Evolutionary conservation across 2,329 filamentous ascomycete genomes (phyloP).

Genomic region (Leptoxyphium fumago): DNA sequence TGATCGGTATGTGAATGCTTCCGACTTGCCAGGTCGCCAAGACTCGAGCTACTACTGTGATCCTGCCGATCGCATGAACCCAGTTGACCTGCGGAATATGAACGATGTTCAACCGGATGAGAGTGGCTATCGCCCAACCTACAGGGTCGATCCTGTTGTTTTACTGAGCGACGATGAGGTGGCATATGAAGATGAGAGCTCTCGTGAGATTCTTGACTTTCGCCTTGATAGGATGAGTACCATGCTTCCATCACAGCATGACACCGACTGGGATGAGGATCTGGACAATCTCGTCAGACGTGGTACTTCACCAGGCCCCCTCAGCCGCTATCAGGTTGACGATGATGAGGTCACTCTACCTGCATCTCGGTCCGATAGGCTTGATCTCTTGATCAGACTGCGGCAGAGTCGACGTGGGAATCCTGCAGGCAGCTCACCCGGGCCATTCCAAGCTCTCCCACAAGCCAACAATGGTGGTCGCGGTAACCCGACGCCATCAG

Average conservation of each 20-base stretch:
- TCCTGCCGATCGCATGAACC: neutral
- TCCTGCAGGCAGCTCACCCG: neutral
- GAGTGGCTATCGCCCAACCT: neutral
- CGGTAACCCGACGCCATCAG: neutral
- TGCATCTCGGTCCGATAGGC: neutral
- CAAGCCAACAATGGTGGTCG: neutral
- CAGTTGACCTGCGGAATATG: neutral
- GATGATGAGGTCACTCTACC: neutral
- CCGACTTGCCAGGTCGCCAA: neutral
- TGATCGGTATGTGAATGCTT: neutral
- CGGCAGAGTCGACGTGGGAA: neutral
- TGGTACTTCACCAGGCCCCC: too few species aligned
- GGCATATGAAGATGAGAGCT: constrained; percentile 13
- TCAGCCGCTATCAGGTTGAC: neutral
- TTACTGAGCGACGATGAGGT: constrained; percentile 17
- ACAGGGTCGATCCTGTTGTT: constrained; percentile 8
- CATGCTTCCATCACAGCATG: constrained; percentile 4
- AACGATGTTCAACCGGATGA: neutral
- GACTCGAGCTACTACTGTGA: neutral
- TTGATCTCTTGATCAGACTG: neutral
- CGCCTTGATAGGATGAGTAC: constrained; percentile 14
- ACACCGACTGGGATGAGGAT: neutral
- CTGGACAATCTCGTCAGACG: neutral
- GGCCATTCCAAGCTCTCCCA: neutral
- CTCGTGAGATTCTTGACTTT: constrained; percentile 20